These are phyloP conservation scores for Phoenix roebelenii DNA, from an alignment of 176 grass and related monocot genomes.

Conservation along the genomic window DNA sequence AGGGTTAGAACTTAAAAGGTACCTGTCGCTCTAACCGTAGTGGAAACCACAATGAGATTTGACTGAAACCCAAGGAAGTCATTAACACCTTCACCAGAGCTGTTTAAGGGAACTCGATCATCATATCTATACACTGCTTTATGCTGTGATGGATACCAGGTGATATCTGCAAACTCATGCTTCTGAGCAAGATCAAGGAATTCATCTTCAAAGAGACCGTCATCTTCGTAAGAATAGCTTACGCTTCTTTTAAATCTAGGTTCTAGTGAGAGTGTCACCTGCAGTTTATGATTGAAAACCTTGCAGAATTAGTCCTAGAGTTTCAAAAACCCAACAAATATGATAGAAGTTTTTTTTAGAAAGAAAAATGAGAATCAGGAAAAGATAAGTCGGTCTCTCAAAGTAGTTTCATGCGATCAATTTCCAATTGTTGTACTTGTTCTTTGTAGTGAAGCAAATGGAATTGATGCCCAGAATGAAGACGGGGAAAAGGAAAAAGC, in stretches of 20 bases:
- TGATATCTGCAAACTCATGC: constrained; percentile 77
- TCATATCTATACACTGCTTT: constrained; percentile 52
- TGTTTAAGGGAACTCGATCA: constrained; percentile 34
- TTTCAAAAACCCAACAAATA: too few species aligned
- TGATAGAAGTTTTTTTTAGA: too few species aligned
- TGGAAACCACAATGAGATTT: constrained; percentile 19
- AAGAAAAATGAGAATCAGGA: too few species aligned
- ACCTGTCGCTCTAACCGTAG: constrained; percentile 30
- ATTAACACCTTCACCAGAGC: constrained; percentile 44
- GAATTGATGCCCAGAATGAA: too few species aligned
- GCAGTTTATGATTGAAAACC: neutral
- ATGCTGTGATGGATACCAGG: constrained; percentile 77
- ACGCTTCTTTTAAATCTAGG: constrained; percentile 68
- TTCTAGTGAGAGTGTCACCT: constrained; percentile 76
- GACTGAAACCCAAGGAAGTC: constrained; percentile 77
- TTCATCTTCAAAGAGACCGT: constrained; percentile 42
- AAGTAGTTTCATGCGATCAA: too few species aligned
- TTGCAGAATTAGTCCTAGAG: too few species aligned
- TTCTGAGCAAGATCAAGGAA: constrained; percentile 37
- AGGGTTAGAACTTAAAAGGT: neutral
- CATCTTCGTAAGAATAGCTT: constrained; percentile 45
- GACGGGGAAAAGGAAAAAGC: too few species aligned
- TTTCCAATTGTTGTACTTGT: too few species aligned
- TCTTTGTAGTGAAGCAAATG: too few species aligned
- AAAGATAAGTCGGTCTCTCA: too few species aligned